phyloP scores from a whole-genome alignment of 1,139 yeast species.

The Candida buenavistaensis region DNA sequence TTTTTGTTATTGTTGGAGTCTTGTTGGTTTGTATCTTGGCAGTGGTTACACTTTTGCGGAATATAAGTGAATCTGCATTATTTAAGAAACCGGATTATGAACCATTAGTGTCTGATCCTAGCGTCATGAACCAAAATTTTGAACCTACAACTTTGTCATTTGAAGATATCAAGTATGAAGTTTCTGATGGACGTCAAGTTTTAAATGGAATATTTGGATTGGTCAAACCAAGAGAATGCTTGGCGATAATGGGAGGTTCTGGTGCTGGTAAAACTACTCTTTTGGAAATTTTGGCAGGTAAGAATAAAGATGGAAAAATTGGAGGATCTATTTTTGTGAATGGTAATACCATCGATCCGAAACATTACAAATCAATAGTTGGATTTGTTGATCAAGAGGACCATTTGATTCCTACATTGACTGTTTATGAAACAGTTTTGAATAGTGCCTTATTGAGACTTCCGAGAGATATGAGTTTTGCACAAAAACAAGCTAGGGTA shows the following conservation, averaged over 20 bases:
- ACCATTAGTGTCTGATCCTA: constrained; percentile 36
- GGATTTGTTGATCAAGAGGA: constrained; percentile 99
- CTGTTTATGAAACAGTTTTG: constrained; percentile 92
- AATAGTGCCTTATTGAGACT: constrained; percentile 87
- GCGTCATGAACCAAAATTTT: constrained; percentile 52
- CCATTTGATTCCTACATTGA: constrained; percentile 82
- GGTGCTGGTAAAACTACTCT: constrained; percentile 98
- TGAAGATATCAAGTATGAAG: constrained; percentile 65
- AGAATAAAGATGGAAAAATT: constrained; percentile 72
- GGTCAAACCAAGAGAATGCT: constrained; percentile 82
- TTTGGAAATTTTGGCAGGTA: constrained; percentile 85
- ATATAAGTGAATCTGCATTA: constrained; percentile 63
- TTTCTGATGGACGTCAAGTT: constrained; percentile 49
- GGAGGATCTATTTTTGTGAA: constrained; percentile 71
- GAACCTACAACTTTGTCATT: constrained; percentile 80
- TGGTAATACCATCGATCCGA: constrained; percentile 50
- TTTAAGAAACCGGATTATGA: constrained; percentile 39
- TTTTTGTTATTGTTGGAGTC: constrained; percentile 53
- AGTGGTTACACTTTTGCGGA: constrained; percentile 47
- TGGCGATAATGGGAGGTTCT: constrained; percentile 98
- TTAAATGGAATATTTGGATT: constrained; percentile 68
- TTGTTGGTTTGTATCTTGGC: constrained; percentile 38
- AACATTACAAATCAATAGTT: constrained; percentile 62
- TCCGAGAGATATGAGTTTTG: constrained; percentile 73
- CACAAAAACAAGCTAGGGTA: constrained; percentile 76